These are phyloP conservation scores for Prunus armeniaca DNA, from an alignment of 306 rosid genomes.

Conservation along the genomic window DNA sequence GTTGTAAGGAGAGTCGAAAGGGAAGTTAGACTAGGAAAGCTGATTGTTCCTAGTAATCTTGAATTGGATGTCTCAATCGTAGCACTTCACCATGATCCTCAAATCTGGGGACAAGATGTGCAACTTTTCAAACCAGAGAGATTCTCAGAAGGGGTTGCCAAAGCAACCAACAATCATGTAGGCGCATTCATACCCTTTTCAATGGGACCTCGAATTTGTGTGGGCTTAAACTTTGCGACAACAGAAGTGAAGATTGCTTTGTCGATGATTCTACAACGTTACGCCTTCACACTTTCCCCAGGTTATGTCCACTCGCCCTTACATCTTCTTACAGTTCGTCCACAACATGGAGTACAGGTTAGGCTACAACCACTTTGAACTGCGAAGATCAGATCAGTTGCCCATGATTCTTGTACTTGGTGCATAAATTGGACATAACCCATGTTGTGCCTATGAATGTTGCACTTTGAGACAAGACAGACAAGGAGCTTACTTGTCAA, in stretches of 20 bases:
- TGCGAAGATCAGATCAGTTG: too few relatives aligned
- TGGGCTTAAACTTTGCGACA: conserved; percentile 25
- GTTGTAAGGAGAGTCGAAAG: conserved; percentile 4
- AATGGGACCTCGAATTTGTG: conserved; percentile 33
- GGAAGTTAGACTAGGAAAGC: conserved; percentile 14
- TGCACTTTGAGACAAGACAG: not conserved
- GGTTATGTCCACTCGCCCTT: conserved; percentile 27
- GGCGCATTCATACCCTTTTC: conserved; percentile 28
- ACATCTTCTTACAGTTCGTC: conserved; percentile 19
- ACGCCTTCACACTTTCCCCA: conserved; percentile 24
- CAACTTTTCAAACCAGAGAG: conserved; percentile 32
- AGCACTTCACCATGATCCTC: conserved; percentile 30
- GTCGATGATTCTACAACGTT: conserved; percentile 32
- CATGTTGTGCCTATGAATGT: too few relatives aligned
- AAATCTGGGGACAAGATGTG: conserved; percentile 31
- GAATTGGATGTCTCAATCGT: conserved; percentile 1
- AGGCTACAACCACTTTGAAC: conserved; percentile 1
- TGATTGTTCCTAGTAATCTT: conserved; percentile 16
- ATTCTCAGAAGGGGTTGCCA: conserved; percentile 25
- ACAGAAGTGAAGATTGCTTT: conserved; percentile 25
- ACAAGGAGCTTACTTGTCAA: too few relatives aligned
- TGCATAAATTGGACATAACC: too few relatives aligned
- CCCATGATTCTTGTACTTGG: too few relatives aligned
- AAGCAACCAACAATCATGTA: conserved; percentile 24
- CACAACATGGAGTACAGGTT: conserved; percentile 27